phyloP scores from a whole-genome alignment of 805 yeast genomes.

The Candida sakaeoensis region DNA sequence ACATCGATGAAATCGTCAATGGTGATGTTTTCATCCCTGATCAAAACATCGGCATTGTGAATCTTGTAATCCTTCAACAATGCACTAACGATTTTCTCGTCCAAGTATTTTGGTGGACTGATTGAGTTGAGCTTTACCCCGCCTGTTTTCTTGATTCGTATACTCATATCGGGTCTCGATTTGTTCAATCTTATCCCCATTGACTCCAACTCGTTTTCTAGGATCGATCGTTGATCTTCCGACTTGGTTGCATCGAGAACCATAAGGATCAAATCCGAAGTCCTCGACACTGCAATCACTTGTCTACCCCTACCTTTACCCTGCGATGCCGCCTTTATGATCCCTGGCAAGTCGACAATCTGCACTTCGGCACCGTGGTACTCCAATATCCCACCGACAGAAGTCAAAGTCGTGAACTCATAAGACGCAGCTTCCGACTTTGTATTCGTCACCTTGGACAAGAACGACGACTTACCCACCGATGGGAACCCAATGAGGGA shows the following conservation, averaged over 20 bases:
- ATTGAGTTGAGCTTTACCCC: slow-evolving; percentile 83
- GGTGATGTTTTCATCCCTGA: slow-evolving; percentile 84
- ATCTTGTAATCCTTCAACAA: slow-evolving; percentile 82
- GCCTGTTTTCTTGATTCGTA: slow-evolving; percentile 80
- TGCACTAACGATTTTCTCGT: slow-evolving; percentile 73
- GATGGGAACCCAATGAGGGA: slow-evolving; percentile 96
- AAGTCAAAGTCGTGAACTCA: slow-evolving; percentile 92
- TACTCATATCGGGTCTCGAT: slow-evolving; percentile 72
- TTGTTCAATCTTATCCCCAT: slow-evolving; percentile 91
- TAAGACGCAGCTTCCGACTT: slow-evolving; percentile 93
- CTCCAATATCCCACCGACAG: slow-evolving; percentile 93
- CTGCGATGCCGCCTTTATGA: slow-evolving; percentile 92
- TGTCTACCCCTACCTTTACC: slow-evolving; percentile 98
- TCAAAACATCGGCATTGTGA: slow-evolving; percentile 89
- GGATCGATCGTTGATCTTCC: slow-evolving; percentile 77
- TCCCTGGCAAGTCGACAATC: slow-evolving; percentile 96
- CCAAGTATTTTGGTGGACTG: slow-evolving; percentile 76
- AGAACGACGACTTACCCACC: slow-evolving; percentile 91
- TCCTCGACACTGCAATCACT: slow-evolving; percentile 93
- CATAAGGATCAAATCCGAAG: slow-evolving; percentile 90
- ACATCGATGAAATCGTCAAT: slow-evolving; percentile 91
- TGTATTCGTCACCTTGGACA: slow-evolving; percentile 87
- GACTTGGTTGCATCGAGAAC: slow-evolving; percentile 95
- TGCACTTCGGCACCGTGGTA: slow-evolving; percentile 97
- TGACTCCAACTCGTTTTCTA: slow-evolving; percentile 86